Percentiles rank a stretch among this genome's conserved stretches.
These are phyloP conservation scores for Strobilomyces dryophilus DNA, from an alignment of 768 basidiomycete species.

Conservation along the genomic window DNA sequence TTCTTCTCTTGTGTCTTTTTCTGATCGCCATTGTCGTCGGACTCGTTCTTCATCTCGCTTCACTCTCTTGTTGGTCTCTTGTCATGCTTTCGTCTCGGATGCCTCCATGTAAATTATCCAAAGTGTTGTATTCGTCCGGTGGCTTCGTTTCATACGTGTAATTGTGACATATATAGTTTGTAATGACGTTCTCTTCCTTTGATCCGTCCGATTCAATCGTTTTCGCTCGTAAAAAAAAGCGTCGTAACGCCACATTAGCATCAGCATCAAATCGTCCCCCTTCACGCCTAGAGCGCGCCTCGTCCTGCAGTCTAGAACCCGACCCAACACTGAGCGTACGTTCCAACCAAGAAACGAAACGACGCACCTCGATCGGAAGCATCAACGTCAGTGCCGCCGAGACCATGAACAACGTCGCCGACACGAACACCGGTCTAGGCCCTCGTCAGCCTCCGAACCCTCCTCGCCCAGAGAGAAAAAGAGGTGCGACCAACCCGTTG, in stretches of 20 bases:
- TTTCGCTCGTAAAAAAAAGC: background rate
- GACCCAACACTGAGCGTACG: background rate
- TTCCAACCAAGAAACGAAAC: no score
- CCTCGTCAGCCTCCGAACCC: no score
- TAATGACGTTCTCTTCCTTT: background rate
- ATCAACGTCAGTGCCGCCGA: conserved; percentile 38
- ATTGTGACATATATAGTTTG: background rate
- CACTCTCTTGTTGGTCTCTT: background rate
- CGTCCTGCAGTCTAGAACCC: conserved; percentile 24
- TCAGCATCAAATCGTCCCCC: no score
- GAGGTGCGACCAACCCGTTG: no score
- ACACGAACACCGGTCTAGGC: conserved; percentile 43
- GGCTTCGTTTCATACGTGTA: no score
- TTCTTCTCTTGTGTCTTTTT: background rate
- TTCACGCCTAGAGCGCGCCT: conserved; percentile 10
- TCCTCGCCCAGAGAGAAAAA: no score
- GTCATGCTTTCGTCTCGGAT: background rate
- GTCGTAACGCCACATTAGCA: background rate
- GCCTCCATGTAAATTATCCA: background rate
- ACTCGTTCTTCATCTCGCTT: background rate
- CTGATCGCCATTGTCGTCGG: no score
- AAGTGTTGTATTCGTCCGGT: conserved; percentile 2
- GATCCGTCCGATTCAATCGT: background rate
- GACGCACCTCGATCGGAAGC: conserved; percentile 46
- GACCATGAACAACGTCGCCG: conserved; percentile 43